Evolutionary conservation across 2,329 filamentous ascomycete genomes (phyloP), one percentile per base, ranked within the genome.

Genomic region (Pseudocercospora cruenta): DNA sequence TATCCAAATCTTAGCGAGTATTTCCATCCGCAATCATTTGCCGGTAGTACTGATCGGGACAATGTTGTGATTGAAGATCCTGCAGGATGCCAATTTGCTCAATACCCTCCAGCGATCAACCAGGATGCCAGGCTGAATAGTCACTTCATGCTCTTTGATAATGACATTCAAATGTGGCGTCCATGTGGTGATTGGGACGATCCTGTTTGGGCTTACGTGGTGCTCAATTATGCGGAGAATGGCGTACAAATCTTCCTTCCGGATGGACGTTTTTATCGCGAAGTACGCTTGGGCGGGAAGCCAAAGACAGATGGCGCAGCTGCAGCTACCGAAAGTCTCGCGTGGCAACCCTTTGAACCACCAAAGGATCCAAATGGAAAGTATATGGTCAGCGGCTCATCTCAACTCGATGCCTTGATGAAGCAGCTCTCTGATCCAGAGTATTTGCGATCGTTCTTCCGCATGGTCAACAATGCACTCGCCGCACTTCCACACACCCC

Each of bases 391-490:
- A 45, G 51, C n/a, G 62, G 39, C 3, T 59, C 24, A 19, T 54
- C 62, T 3, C 62, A 64, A 39, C 43, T 64, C 4, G 57, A 59
- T 16, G 43, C 36, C n/a, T 28, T 60, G 3, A 51, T 64, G 39
- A 53, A 59, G 9, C 54, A 51, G 21, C 62, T 64, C 24, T 21
- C 54, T 2, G n/a, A 51, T 79, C 2, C 31, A 3, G 0, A 62
- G 2, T 81, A 80, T 54, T 71, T 81, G 1, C 21, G 66, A 0
- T 70, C 70, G 0, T 78, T 82, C 67, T 71, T 76, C 62, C 22
- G 71, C 58, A 82, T 82, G 78, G 74, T 82, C n/a, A 76, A 73
- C 0, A 63, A 49, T 2, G 73, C 79, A 0, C 66, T 75, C 4
- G 65, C 71, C 2, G 75, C 67, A 0, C 57, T 75, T 1, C 60